Conservation (phyloP, 78 protist genomes). For the Speleostelium caveatum region DNA sequence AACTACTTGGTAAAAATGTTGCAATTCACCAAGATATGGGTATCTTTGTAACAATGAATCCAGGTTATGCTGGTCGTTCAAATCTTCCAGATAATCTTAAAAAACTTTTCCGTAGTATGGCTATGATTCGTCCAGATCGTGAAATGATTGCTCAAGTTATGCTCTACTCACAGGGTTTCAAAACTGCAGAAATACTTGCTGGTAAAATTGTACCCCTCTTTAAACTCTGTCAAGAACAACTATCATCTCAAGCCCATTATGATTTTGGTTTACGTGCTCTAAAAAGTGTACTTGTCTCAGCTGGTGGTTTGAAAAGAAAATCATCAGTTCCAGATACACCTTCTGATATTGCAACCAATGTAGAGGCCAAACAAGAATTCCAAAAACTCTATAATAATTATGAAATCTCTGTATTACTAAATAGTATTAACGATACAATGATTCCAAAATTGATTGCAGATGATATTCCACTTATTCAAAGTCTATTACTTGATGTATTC, state of each 20-base stretch:
- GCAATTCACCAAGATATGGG: conserved; percentile 88
- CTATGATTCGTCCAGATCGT: conserved; percentile 97
- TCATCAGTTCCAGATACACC: conserved; percentile 6
- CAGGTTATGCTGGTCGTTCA: conserved; percentile 99
- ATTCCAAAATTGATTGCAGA: conserved; percentile 96
- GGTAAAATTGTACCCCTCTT: conserved; percentile 97
- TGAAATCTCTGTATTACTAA: conserved; percentile 86
- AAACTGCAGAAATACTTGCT: conserved; percentile 92
- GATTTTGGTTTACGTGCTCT: conserved; percentile 99
- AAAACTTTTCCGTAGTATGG: conserved; percentile 94
- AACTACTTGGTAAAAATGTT: conserved; percentile 76
- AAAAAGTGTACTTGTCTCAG: conserved; percentile 94
- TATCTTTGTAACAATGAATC: conserved; percentile 99
- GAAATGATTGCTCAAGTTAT: conserved; percentile 98
- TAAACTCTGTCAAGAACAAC: conserved; percentile 94
- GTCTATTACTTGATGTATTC: conserved; percentile 94
- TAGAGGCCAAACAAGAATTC: conserved; percentile 21
- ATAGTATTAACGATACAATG: conserved; percentile 88
- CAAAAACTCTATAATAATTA: conserved; percentile 33
- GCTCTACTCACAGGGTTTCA: conserved; percentile 98
- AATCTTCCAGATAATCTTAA: conserved; percentile 99
- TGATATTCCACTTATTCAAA: conserved; percentile 92
- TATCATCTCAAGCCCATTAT: conserved; percentile 97
- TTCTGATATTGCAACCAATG: conserved; percentile 12
- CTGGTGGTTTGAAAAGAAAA: conserved; percentile 95